A percentile compares a stretch with the other conserved stretches of the same genome.
Conservation (phyloP, 495 filamentous ascomycete genomes). For the Daldinia caldariorum region DNA sequence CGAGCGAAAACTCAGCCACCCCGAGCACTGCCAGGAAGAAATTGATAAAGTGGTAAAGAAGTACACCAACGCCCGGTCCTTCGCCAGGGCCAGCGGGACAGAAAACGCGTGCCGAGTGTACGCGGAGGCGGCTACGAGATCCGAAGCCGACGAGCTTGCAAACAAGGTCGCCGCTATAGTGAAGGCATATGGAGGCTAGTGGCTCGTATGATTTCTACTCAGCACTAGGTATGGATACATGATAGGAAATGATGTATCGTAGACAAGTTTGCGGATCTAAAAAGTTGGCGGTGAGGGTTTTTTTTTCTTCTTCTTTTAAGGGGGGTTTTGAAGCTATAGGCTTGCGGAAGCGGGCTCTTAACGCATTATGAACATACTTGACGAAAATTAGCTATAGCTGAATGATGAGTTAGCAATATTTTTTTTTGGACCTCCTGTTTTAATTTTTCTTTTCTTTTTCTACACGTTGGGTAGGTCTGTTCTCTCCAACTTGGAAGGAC, state of each 20-base stretch:
- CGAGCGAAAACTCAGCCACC: constrained; percentile 84
- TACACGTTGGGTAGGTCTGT: neutral
- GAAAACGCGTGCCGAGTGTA: constrained; percentile 97
- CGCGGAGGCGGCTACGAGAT: constrained; percentile 89
- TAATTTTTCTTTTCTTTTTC: neutral
- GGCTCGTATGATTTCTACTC: neutral
- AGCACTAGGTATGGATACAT: neutral
- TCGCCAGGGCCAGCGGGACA: constrained; percentile 91
- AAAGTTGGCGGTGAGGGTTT: neutral
- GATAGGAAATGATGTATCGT: neutral
- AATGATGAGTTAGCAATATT: constrained; percentile 10
- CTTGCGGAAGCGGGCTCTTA: constrained; percentile 14
- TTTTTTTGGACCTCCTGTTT: neutral
- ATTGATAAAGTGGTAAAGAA: constrained; percentile 90
- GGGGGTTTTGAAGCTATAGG: constrained; percentile 15
- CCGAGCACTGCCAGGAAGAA: constrained; percentile 77
- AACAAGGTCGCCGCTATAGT: constrained; percentile 82
- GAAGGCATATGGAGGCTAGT: constrained; percentile 48
- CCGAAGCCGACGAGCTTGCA: constrained; percentile 86
- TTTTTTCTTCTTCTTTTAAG: neutral
- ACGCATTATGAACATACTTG: constrained; percentile 31
- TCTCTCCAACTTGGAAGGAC: neutral
- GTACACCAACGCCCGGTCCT: constrained; percentile 88
- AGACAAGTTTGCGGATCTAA: neutral
- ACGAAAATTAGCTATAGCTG: constrained; percentile 27